Conservation (phyloP, 345 rosid genomes). For the Camelina laxa region DNA sequence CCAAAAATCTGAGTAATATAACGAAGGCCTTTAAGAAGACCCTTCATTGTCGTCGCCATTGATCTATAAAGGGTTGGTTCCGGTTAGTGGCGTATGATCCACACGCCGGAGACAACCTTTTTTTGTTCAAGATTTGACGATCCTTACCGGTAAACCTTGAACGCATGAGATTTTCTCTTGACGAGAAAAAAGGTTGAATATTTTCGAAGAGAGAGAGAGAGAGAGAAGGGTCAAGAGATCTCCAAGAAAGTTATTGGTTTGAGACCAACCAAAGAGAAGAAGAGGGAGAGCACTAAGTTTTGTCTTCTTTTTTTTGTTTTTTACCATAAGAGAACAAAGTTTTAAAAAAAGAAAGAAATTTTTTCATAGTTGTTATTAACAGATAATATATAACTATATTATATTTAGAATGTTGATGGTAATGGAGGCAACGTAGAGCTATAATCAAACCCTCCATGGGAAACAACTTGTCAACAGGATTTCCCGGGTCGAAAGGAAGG, state of each 20-base stretch:
- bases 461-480: conserved; percentile 39
- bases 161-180: conserved; percentile 34
- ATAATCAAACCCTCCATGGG: conserved; percentile 37
- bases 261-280: conserved; percentile 40
- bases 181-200: conserved; percentile 26
- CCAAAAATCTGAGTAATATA: conserved; percentile 87
- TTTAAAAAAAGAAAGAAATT: background rate
- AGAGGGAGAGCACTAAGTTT: conserved; percentile 51
- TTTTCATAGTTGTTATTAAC: conserved; percentile 33
- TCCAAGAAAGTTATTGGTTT: conserved; percentile 33
- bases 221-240: conserved; percentile 23
- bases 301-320: conserved; percentile 1
- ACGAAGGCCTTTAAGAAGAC: conserved; percentile 76
- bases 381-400: conserved; percentile 17
- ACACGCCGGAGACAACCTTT: conserved; percentile 44
- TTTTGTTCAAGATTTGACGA: conserved; percentile 33
- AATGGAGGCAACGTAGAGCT: conserved; percentile 47
- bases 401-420: conserved; percentile 38
- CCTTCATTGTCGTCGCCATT: conserved; percentile 65
- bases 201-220: conserved; percentile 26
- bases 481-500: conserved; percentile 38
- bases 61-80: conserved; percentile 26
- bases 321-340: conserved; percentile 17
- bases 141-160: conserved; percentile 39
- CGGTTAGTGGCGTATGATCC: conserved; percentile 28